Percentiles rank a stretch among this genome's conserved stretches.
phyloP scores from a whole-genome alignment of 176 grass and related monocot species.

The Zoysia japonica region DNA sequence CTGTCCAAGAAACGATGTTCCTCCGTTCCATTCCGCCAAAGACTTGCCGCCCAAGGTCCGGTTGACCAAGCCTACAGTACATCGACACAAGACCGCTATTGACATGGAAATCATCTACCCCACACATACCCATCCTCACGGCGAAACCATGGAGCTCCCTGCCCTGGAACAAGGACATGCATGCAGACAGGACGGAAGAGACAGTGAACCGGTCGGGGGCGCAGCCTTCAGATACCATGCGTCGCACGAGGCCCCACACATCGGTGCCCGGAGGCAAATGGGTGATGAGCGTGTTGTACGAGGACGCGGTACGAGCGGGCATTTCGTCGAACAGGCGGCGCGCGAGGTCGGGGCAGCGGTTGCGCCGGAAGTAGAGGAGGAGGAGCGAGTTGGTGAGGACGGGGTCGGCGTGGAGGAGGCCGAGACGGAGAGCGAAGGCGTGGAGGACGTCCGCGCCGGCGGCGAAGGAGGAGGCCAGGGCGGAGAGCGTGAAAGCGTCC shows the following conservation, averaged over 20 bases:
- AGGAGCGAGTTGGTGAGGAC: constrained; percentile 54
- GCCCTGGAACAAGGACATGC: background rate
- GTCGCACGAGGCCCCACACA: constrained; percentile 31
- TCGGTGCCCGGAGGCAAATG: background rate
- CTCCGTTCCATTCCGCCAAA: constrained; percentile 39
- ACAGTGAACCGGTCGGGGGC: constrained; percentile 56
- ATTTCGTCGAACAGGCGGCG: constrained; percentile 74
- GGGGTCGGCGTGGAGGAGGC: constrained; percentile 38
- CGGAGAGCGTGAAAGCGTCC: constrained; percentile 57
- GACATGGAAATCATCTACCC: constrained; percentile 52
- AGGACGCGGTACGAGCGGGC: constrained; percentile 50
- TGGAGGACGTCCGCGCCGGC: constrained; percentile 19
- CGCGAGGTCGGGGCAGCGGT: constrained; percentile 11
- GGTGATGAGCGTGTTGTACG: constrained; percentile 63
- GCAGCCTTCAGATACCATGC: constrained; percentile 52
- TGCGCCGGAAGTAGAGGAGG: constrained; percentile 18
- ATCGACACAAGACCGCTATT: constrained; percentile 62
- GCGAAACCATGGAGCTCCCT: constrained; percentile 65
- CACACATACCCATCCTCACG: constrained; percentile 40
- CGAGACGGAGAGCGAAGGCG: constrained; percentile 34
- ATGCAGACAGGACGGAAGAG: constrained; percentile 44
- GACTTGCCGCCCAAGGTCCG: constrained; percentile 33
- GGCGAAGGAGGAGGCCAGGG: constrained; percentile 30
- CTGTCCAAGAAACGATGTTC: constrained; percentile 63
- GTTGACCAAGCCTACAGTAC: constrained; percentile 44